Evolutionary conservation across 345 rosid species (phyloP).

Genomic region (Salix arbutifolia): DNA sequence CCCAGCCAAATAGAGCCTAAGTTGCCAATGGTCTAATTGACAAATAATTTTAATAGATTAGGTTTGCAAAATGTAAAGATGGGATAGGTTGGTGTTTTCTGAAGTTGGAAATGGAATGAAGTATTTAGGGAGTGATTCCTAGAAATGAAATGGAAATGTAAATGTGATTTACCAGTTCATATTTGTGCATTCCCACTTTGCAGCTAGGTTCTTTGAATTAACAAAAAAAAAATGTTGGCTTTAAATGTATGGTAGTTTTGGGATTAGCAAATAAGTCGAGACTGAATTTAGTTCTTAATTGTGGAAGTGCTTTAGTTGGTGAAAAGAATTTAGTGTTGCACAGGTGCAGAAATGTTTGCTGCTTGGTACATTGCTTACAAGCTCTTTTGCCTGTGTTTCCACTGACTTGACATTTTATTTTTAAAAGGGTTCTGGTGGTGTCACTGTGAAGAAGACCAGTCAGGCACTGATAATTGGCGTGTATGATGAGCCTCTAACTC

Average conservation of each 20-base stretch:
- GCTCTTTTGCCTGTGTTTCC: background rate
- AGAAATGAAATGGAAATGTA: background rate
- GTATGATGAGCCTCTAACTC: conserved; percentile 76
- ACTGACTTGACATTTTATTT: background rate
- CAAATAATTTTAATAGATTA: background rate
- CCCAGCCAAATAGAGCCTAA: too few relatives aligned
- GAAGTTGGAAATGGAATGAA: background rate
- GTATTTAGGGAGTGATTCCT: background rate
- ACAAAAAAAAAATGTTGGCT: background rate
- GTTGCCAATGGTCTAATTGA: background rate
- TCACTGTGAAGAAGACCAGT: conserved; percentile 10
- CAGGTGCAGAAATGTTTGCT: too few relatives aligned
- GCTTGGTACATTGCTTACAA: background rate
- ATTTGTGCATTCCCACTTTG: background rate
- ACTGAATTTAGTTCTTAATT: background rate
- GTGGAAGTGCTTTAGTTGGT: background rate
- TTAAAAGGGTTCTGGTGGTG: conserved; percentile 14
- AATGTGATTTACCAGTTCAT: background rate
- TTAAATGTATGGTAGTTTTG: background rate
- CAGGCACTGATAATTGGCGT: conserved; percentile 64
- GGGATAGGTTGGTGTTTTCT: background rate
- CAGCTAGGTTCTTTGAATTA: background rate
- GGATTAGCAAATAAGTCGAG: background rate
- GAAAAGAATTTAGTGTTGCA: background rate
- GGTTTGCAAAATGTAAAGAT: background rate